phyloP scores from a whole-genome alignment of 164 flowering plant species.

The Malania oleifera region DNA sequence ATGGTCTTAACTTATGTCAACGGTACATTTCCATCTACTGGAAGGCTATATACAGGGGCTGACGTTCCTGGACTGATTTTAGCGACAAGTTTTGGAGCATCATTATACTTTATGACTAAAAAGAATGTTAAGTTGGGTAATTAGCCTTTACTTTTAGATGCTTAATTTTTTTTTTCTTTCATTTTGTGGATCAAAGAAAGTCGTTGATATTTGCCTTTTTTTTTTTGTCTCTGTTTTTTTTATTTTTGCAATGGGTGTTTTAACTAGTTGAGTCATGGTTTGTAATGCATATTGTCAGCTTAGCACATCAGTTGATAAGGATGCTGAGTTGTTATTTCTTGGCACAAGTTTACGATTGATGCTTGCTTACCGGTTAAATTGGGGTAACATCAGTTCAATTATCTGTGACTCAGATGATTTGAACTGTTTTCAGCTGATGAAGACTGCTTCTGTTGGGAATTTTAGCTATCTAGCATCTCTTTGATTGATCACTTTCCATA shows the following conservation, averaged over 20 bases:
- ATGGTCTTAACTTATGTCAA: slow-evolving; percentile 72
- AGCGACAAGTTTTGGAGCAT: slow-evolving; percentile 88
- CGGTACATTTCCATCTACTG: slow-evolving; percentile 51
- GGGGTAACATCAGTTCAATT: no score
- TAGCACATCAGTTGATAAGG: no score
- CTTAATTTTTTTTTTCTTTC: background rate
- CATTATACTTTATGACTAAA: slow-evolving; percentile 84
- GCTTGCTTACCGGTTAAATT: no score
- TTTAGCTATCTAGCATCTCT: no score
- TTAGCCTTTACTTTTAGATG: slow-evolving; percentile 2
- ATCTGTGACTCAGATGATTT: no score
- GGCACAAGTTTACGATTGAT: no score
- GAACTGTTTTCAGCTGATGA: no score
- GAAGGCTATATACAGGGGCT: slow-evolving; percentile 51
- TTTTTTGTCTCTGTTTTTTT: background rate
- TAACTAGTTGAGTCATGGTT: no score
- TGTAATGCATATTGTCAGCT: no score
- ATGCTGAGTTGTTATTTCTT: no score
- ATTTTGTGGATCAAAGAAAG: background rate
- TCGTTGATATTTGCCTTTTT: background rate
- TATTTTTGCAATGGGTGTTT: background rate
- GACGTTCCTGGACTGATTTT: slow-evolving; percentile 89
- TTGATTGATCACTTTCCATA: no score
- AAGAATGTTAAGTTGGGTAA: slow-evolving; percentile 75
- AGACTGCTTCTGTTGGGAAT: no score